Evolutionary conservation across 257 asterid genomes (phyloP), one percentile per base, ranked within the genome.

Genomic region (Scutellaria baicalensis): DNA sequence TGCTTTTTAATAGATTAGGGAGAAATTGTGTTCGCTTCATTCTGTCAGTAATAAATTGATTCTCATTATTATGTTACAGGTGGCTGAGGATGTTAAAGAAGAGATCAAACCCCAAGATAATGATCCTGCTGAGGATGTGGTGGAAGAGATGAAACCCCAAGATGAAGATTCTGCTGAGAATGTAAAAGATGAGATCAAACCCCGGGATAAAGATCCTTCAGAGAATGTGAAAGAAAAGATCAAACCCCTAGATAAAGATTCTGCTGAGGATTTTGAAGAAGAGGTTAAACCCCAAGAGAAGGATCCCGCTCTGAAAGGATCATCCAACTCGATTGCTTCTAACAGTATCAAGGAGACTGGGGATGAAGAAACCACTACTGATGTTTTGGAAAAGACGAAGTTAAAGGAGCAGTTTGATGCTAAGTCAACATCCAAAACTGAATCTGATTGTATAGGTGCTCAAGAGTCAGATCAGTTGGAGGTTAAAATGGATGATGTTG

Each of bases 31-130:
- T 56, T 47, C 8, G 57, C 55, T 21, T 54, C 48, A 57, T 43
- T 54, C 47, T 44, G 67, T 35, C 54, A 72, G 62, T 59, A 14
- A 16, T 59, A 59, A n/a, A 48, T 9, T 59, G 49, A 16, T 52
- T 66, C 54, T 55, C 16, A 31, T 79, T 45, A 61, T 77, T 77
- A 57, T 70, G 62, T 78, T 66, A 45, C 84, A 91, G 97, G 89
- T 61, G 67, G 77, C 73, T 57, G 80, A 81, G 71, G 81, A 79
- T 54, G 72, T 59, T 63, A 59, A 14, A 11, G 79, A 73, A 62
- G 89, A 76, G 68, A 80, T 75, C 52, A 72, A 56, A 67, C 68
- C 55, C 4, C 72, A 68, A 58, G 84, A 75, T 59, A 68, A 36
- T 44, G 74, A 77, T 50, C 76, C 69, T 23, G 17, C 78, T 48